phyloP scores from a whole-genome alignment of 2,329 filamentous ascomycete species.

The Incumbomyces delicatus region DNA sequence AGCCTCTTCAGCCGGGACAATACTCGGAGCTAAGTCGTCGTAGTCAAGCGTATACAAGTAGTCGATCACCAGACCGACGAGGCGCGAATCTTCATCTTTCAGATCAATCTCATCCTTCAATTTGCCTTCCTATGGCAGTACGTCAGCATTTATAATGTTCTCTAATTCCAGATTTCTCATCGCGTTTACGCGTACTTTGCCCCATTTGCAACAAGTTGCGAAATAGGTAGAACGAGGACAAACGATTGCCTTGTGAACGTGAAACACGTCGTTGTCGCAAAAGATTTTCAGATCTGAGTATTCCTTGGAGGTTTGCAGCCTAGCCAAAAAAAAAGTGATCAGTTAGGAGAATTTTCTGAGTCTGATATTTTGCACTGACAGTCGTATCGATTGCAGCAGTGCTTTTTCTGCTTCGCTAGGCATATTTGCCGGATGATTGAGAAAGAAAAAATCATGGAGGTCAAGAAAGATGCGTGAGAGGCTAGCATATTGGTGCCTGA shows the following conservation, averaged over 20 bases:
- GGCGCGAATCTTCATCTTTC: neutral
- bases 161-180: no score
- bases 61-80: neutral
- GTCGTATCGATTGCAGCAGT: no score
- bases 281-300: neutral
- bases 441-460: no score
- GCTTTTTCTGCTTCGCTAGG: no score
- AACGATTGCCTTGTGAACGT: neutral
- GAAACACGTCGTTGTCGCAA: neutral
- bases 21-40: neutral
- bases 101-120: neutral
- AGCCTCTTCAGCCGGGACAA: neutral
- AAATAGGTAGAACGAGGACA: neutral
- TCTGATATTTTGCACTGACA: no score
- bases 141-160: neutral
- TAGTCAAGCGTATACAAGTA: neutral
- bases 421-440: no score
- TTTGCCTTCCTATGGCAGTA: neutral
- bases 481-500: no score
- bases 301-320: conserved; percentile 17
- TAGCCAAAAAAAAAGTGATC: neutral
- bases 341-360: no score
- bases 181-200: neutral
- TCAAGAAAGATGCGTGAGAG: no score
- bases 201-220: neutral